Conservation (phyloP, 768 basidiomycete genomes). For the Lactarius pseudohatsudake region DNA sequence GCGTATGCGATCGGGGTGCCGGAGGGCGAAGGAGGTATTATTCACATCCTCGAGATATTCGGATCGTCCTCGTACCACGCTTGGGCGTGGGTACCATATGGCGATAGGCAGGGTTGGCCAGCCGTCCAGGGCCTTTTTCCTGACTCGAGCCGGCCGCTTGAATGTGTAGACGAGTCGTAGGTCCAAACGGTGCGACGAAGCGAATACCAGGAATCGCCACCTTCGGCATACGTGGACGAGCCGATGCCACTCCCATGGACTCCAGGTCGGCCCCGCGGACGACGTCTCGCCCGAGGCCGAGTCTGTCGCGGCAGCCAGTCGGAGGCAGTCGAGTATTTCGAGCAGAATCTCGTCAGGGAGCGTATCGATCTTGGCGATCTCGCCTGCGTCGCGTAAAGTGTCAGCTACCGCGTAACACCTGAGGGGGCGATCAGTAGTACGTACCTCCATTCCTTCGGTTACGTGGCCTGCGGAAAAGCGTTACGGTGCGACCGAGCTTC, state of each 20-base stretch:
- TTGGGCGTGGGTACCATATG: conserved; percentile 2
- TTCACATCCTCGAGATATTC: conserved; percentile 1
- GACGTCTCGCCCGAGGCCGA: no score
- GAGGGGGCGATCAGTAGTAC: background rate
- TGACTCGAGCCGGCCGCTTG: background rate
- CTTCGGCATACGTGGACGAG: conserved; percentile 4
- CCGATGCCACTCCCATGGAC: background rate
- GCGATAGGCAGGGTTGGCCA: conserved; percentile 17
- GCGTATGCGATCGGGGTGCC: conserved; percentile 4
- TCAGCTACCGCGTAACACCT: background rate
- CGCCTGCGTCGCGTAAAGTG: background rate
- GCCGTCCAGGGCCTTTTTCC: background rate
- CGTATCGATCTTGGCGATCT: background rate
- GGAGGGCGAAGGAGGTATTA: background rate
- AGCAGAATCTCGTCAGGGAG: background rate
- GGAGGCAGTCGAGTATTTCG: background rate
- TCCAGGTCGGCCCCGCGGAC: background rate
- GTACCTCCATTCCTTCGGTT: background rate
- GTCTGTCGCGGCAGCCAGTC: background rate
- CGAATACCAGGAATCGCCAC: background rate
- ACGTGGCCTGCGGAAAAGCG: background rate
- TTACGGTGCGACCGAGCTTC: background rate
- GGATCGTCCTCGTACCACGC: background rate
- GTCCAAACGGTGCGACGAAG: background rate
- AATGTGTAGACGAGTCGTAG: background rate